These are phyloP conservation scores for Puccinia polysora DNA, from an alignment of 1,284 basidiomycete genomes.

Conservation along the genomic window DNA sequence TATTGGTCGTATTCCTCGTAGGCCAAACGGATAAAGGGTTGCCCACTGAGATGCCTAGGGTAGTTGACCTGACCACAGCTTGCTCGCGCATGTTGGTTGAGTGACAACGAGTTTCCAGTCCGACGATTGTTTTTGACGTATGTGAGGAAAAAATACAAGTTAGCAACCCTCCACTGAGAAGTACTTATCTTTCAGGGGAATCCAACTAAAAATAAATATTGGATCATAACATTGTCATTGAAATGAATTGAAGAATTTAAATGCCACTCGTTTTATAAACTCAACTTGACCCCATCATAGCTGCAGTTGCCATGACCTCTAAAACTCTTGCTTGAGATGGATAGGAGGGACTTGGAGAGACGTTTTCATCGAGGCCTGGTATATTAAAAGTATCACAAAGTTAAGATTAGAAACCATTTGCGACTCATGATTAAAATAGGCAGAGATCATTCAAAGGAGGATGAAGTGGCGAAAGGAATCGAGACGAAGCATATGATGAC, in stretches of 20 bases:
- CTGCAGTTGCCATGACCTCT: slow-evolving; percentile 50
- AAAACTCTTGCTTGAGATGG: slow-evolving; percentile 51
- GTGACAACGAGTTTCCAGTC: no score
- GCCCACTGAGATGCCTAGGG: slow-evolving; percentile 54
- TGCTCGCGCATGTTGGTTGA: no score
- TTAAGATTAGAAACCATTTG: not conserved
- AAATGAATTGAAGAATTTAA: not conserved
- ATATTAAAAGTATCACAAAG: not conserved
- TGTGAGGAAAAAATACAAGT: no score
- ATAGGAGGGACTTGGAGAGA: slow-evolving; percentile 50
- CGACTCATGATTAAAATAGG: no score
- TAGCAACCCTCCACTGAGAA: no score
- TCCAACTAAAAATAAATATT: no score
- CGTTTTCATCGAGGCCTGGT: slow-evolving; percentile 49
- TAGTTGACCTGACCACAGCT: slow-evolving; percentile 52
- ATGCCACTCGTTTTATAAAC: not conserved
- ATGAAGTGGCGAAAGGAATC: not conserved
- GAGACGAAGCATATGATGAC: not conserved
- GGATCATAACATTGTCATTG: no score
- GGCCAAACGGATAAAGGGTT: slow-evolving; percentile 52
- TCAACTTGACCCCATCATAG: slow-evolving; percentile 53
- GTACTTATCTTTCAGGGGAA: no score
- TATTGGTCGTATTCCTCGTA: slow-evolving; percentile 51
- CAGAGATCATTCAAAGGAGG: not conserved
- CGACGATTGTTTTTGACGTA: not conserved